Evolutionary conservation across 1,284 basidiomycete species (phyloP).

Genomic region (Ustilago crameri): DNA sequence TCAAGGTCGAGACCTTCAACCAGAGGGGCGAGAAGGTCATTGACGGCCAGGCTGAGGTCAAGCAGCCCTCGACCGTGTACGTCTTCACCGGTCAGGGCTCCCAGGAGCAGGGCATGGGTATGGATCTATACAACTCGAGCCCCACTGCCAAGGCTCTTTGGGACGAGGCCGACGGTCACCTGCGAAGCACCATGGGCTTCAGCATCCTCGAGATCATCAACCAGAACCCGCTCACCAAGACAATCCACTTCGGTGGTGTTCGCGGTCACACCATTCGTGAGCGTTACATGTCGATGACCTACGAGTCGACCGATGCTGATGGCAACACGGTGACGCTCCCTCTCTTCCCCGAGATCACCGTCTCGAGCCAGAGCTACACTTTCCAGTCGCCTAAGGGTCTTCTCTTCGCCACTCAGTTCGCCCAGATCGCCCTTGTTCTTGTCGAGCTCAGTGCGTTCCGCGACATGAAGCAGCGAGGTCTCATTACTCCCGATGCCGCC

Average conservation of each 20-base stretch:
- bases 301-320: slow-evolving; percentile 88
- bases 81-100: slow-evolving; percentile 99
- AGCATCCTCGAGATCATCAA: slow-evolving; percentile 89
- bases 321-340: slow-evolving; percentile 74
- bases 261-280: slow-evolving; percentile 97
- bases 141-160: slow-evolving; percentile 94
- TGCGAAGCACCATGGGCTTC: slow-evolving; percentile 92
- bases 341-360: slow-evolving; percentile 63
- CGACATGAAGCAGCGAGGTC: slow-evolving; percentile 95
- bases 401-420: slow-evolving; percentile 96
- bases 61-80: slow-evolving; percentile 84
- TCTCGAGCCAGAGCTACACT: slow-evolving; percentile 75
- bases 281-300: slow-evolving; percentile 98
- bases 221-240: slow-evolving; percentile 72
- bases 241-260: slow-evolving; percentile 98
- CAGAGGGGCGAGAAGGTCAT: slow-evolving; percentile 88
- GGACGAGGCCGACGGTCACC: slow-evolving; percentile 93
- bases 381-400: slow-evolving; percentile 96
- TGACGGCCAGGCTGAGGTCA: slow-evolving; percentile 90
- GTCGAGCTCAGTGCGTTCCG: slow-evolving; percentile 98
- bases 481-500: slow-evolving; percentile 87
- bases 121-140: slow-evolving; percentile 94
- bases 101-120: slow-evolving; percentile 98
- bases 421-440: slow-evolving; percentile 92
- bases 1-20: slow-evolving; percentile 90